Conservation (phyloP, 805 yeast species). For the Hanseniaspora hatyaiensis region DNA sequence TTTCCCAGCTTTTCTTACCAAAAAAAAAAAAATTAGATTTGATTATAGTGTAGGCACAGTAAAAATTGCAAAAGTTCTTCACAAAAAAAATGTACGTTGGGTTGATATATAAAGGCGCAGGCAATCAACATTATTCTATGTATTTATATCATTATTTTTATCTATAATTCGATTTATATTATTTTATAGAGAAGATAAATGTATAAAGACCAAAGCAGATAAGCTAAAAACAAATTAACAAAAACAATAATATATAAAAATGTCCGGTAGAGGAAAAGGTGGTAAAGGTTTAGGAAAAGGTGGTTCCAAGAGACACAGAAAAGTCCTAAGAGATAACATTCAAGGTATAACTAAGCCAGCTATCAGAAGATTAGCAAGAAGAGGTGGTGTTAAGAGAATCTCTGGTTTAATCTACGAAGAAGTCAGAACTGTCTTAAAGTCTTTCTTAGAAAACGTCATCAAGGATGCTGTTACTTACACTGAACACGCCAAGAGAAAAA, state of each 20-base stretch:
- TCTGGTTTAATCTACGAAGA: slow-evolving; percentile 97
- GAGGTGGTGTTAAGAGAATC: slow-evolving; percentile 99
- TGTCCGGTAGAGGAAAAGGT: slow-evolving; percentile 99
- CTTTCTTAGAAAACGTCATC: slow-evolving; percentile 91
- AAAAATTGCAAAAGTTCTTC: too few species aligned
- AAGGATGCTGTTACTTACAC: slow-evolving; percentile 98
- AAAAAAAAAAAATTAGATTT: neutral
- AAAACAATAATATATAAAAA: slow-evolving; percentile 28
- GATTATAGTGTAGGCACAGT: too few species aligned
- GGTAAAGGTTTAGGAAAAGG: slow-evolving; percentile 99
- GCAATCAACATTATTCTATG: too few species aligned
- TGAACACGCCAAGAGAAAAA: slow-evolving; percentile 99
- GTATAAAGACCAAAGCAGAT: slow-evolving; percentile 15
- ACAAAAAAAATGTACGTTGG: too few species aligned
- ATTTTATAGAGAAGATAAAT: too few species aligned
- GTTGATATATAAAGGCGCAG: too few species aligned
- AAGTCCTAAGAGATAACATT: slow-evolving; percentile 96
- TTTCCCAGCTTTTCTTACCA: neutral
- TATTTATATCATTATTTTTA: too few species aligned
- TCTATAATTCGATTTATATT: neutral
- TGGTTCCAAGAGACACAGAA: slow-evolving; percentile 99
- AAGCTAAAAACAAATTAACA: slow-evolving; percentile 15
- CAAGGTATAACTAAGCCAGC: slow-evolving; percentile 99
- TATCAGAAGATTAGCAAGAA: slow-evolving; percentile 98
- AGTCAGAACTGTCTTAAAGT: slow-evolving; percentile 90